Conservation (phyloP, 2,329 filamentous ascomycete species). For the Atkinsonella texensis region DNA sequence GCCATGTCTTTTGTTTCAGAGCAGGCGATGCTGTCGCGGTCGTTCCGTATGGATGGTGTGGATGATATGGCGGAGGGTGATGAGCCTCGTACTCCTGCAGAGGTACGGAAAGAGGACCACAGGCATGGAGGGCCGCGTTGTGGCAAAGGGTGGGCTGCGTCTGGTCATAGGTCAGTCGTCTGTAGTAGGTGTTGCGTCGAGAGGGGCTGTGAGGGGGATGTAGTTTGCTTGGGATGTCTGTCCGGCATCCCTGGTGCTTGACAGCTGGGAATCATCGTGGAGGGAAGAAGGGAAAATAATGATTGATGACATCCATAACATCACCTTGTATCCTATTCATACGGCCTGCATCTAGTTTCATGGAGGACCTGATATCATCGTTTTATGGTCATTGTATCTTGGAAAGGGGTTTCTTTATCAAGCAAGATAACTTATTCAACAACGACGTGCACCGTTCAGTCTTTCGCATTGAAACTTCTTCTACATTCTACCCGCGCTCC, state of each 20-base stretch:
- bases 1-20: slow-evolving; percentile 15
- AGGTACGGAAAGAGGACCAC: background rate
- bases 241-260: slow-evolving; percentile 28
- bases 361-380: too few relatives aligned
- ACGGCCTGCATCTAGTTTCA: background rate
- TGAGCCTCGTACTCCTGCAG: background rate
- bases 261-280: slow-evolving; percentile 1
- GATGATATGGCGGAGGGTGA: slow-evolving; percentile 12
- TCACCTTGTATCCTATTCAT: background rate
- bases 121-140: background rate
- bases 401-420: too few relatives aligned
- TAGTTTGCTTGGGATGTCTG: slow-evolving; percentile 54
- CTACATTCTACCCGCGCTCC: too few relatives aligned
- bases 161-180: slow-evolving; percentile 39
- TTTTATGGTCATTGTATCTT: background rate
- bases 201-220: slow-evolving; percentile 49
- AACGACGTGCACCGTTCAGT: too few relatives aligned
- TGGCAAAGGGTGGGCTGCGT: slow-evolving; percentile 23
- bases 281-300: background rate
- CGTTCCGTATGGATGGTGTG: slow-evolving; percentile 41
- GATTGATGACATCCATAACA: background rate
- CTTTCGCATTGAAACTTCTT: too few relatives aligned
- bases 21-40: slow-evolving; percentile 27
- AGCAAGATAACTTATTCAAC: too few relatives aligned
- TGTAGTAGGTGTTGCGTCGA: slow-evolving; percentile 62